A percentile compares a stretch with the other conserved stretches of the same genome.
phyloP scores from a whole-genome alignment of 2,329 filamentous ascomycete genomes.

The Colletotrichum truncatum region DNA sequence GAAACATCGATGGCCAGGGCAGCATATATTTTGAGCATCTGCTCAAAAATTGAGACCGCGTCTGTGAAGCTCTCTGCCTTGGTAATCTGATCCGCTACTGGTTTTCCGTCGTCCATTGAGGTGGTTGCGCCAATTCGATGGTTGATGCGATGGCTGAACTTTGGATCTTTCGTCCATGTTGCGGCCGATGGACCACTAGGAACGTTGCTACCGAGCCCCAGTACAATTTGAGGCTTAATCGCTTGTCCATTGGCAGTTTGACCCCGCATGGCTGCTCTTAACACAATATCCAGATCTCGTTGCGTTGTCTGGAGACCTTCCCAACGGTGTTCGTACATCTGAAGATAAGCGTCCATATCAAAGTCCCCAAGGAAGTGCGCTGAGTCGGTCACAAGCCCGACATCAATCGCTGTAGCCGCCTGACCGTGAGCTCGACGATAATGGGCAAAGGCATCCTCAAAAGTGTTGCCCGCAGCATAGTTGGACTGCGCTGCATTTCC shows the following conservation, averaged over 20 bases:
- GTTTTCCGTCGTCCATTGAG: background rate
- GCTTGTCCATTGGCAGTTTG: background rate
- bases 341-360: constrained; percentile 1
- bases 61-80: background rate
- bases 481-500: constrained; percentile 48
- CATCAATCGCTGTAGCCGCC: constrained; percentile 33
- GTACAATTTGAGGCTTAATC: background rate
- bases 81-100: background rate
- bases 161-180: constrained; percentile 3
- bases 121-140: background rate
- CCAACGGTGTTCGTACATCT: constrained; percentile 24
- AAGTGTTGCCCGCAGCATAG: constrained; percentile 48
- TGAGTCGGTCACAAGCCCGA: constrained; percentile 25
- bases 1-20: constrained; percentile 5
- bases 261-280: constrained; percentile 1
- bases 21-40: background rate
- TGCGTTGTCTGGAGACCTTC: constrained; percentile 3
- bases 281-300: background rate
- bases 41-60: background rate
- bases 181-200: background rate
- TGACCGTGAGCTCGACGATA: constrained; percentile 30
- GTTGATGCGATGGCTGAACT: constrained; percentile 9
- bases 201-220: background rate
- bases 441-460: constrained; percentile 40
- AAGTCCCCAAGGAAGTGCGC: constrained; percentile 11